Conservation (phyloP, 2,329 filamentous ascomycete genomes). For the Dothistroma septosporum region DNA sequence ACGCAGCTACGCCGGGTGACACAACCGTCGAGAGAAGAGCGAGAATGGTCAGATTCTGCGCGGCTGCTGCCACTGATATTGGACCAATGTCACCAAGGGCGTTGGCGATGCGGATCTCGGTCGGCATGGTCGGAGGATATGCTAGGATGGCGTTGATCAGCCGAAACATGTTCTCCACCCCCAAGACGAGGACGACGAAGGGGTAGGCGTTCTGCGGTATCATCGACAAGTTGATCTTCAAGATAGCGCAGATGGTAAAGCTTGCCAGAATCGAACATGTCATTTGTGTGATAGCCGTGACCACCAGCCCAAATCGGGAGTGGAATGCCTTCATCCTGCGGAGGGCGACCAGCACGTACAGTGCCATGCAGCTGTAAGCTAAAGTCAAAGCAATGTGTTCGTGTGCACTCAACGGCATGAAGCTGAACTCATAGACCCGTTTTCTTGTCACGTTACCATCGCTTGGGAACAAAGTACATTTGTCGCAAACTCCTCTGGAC, state of each 20-base stretch:
- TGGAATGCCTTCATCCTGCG: constrained; percentile 70
- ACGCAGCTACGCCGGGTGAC: constrained; percentile 66
- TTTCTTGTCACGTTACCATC: constrained; percentile 53
- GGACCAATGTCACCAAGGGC: constrained; percentile 71
- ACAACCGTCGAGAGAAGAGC: constrained; percentile 63
- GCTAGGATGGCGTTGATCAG: constrained; percentile 73
- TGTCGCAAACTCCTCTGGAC: constrained; percentile 46
- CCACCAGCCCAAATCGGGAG: constrained; percentile 66
- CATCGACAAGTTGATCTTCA: constrained; percentile 69
- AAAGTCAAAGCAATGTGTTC: constrained; percentile 62
- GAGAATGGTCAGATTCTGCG: constrained; percentile 65
- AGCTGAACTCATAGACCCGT: constrained; percentile 73
- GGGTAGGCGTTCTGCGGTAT: constrained; percentile 73
- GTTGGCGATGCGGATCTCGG: constrained; percentile 65
- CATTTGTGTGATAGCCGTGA: constrained; percentile 64
- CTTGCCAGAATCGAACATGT: constrained; percentile 70
- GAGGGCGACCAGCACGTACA: constrained; percentile 65
- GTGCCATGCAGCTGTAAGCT: constrained; percentile 60
- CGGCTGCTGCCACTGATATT: constrained; percentile 62
- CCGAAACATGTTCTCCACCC: constrained; percentile 69
- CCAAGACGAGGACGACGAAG: constrained; percentile 70
- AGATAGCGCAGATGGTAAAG: constrained; percentile 72
- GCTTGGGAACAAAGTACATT: constrained; percentile 63
- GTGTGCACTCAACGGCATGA: constrained; percentile 64
- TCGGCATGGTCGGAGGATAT: constrained; percentile 64